Conservation (phyloP, 176 grass and related monocot genomes). For the Tillandsia fasciculata region DNA sequence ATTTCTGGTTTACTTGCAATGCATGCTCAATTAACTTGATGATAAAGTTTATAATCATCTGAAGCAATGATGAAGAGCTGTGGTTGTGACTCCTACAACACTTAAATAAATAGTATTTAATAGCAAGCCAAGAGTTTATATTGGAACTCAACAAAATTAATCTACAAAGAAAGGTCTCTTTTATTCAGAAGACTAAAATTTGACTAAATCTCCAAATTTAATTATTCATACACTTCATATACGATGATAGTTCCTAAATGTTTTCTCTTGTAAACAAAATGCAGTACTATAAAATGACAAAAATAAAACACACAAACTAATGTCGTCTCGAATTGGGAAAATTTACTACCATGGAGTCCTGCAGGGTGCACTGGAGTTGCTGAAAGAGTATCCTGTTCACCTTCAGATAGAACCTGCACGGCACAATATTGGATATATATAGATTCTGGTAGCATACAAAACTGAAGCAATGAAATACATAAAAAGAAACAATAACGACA, state of each 20-base stretch:
- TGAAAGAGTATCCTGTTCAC: constrained; percentile 51
- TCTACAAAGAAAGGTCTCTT: no score
- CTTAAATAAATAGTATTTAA: no score
- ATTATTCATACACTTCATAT: neutral
- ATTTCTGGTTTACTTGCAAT: no score
- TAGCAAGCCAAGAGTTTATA: no score
- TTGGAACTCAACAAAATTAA: no score
- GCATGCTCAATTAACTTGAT: no score
- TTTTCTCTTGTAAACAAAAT: neutral
- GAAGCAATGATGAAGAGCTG: no score
- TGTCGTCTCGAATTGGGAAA: neutral
- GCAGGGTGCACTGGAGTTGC: constrained; percentile 75
- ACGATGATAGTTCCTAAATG: neutral
- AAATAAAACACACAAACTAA: neutral
- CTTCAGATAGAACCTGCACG: constrained; percentile 58
- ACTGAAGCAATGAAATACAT: neutral
- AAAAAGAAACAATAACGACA: neutral
- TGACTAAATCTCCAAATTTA: no score
- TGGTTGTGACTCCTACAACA: no score
- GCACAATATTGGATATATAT: neutral
- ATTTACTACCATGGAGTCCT: constrained; percentile 53
- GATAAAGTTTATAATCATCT: no score
- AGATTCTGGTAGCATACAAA: neutral
- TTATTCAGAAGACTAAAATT: no score
- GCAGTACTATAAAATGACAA: neutral